phyloP scores from a whole-genome alignment of 2,329 filamentous ascomycete genomes.

The Ophiostoma australiae region DNA sequence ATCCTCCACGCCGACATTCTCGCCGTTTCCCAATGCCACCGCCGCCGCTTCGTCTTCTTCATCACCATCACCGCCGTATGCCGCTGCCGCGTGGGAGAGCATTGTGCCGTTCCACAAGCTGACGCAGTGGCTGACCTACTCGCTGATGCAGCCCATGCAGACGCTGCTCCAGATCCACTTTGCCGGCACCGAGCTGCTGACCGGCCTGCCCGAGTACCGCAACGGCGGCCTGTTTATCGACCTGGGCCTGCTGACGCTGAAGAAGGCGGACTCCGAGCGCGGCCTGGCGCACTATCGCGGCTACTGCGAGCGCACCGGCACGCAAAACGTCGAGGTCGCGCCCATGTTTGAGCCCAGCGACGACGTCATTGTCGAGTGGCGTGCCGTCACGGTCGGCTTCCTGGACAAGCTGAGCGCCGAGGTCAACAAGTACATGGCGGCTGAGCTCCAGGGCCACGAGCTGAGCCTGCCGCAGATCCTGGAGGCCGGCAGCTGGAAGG shows the following conservation, averaged over 20 bases:
- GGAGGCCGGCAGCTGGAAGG: slow-evolving; percentile 98
- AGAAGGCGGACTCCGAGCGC: slow-evolving; percentile 40
- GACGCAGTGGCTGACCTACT: slow-evolving; percentile 92
- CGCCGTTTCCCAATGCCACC: slow-evolving; percentile 42
- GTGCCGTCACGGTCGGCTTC: slow-evolving; percentile 58
- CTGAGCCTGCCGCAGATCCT: slow-evolving; percentile 82
- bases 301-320: slow-evolving; percentile 66
- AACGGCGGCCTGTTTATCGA: slow-evolving; percentile 87
- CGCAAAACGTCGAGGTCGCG: slow-evolving; percentile 53
- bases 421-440: slow-evolving; percentile 59
- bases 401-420: slow-evolving; percentile 51
- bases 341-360: slow-evolving; percentile 56
- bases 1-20: slow-evolving; percentile 48
- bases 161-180: slow-evolving; percentile 49
- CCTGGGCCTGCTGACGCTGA: slow-evolving; percentile 65
- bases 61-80: slow-evolving; percentile 31
- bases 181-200: slow-evolving; percentile 66
- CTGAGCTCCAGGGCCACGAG: slow-evolving; percentile 61
- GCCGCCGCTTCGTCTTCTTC: no score
- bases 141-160: slow-evolving; percentile 64
- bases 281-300: slow-evolving; percentile 49
- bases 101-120: slow-evolving; percentile 68
- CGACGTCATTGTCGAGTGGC: slow-evolving; percentile 61
- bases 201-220: slow-evolving; percentile 84
- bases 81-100: slow-evolving; percentile 64